Evolutionary conservation across 768 basidiomycete genomes (phyloP), one percentile per base, ranked within the genome.

Genomic region (Amanita jacksonii): DNA sequence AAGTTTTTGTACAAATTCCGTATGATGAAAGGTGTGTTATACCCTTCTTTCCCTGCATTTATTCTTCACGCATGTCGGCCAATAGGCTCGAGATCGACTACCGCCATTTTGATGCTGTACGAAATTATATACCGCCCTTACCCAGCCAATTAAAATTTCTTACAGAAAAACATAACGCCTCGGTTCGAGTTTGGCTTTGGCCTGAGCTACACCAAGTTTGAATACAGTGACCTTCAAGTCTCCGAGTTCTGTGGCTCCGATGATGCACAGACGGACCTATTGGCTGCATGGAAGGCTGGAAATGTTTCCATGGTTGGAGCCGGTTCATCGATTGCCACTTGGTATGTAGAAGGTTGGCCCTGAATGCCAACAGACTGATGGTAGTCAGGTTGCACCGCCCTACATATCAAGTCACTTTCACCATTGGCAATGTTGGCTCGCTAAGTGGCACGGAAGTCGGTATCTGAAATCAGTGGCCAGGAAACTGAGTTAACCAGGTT

Each of bases 111-210:
- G 82, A 85, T 43, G 70, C 78, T 44, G 72, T 79, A 45, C 62
- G 77, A 59, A 28, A 51, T 47, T 9, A 59, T 60, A 1, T 13
- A 1, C 3, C 18, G 8, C 10, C 13, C 43, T 9, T 12, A 20
- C 34, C 19, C 18, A 13, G 37, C 24, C 6, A 30, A 38, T 39
- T 40, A 50, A 16, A 25, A 12, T 24, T 27, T 12, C 37, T 43
- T 28, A 23, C 25, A 82, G 74, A 65, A 75, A 60, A 74, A 80
- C 49, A 86, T 89, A 50, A 70, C 69, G 0, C 88, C 88, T 3
- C 83, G 85, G 28, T 90, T 78, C 54, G 86, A 88, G 55, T 97
- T 97, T 58, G 92, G 92, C 4, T 93, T 80, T 57, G 92, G 92
- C 0, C 59, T 93, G 55, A 85, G 80, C 45, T 97, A 96, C 65